Base-by-base conservation (phyloP, 2,329 filamentous ascomycete genomes). In the Plectosphaerella sp. region DNA sequence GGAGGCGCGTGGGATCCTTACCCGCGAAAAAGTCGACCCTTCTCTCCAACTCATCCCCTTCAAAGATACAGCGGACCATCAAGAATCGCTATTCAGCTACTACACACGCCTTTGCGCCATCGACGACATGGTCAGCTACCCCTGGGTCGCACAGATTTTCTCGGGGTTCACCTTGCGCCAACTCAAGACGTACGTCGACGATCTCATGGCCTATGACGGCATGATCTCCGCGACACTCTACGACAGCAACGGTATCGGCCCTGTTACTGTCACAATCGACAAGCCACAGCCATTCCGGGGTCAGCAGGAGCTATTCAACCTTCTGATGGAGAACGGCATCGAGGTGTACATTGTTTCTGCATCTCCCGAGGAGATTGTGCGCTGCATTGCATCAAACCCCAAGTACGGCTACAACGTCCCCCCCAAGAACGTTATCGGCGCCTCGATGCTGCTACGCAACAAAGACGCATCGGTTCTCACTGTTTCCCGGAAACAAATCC, bases 381-480 rank as follows among this genome's bases (percentile, higher is more conserved):
- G 72, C 48, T 73, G 74, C 70, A 69, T 75, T 1, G 72, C 67
- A 15, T 64, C 70, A 1, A 72, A 75, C 52, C 69, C 71, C 9
- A 65, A 65, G 53, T 75, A 75, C 47, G 72, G 72, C 45, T 75
- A 75, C 63, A 73, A 75, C 53, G 70, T 75, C 5, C 65, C 65
- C 28, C 61, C 72, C 3, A 61, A 75, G 52, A 74, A 74, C 47
- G 70, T 75, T 35, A 72, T 75, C 20, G 72, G 72, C 25, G 71
- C 75, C 11, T 69, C 67, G 2, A 62, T 70, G 0, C 60, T 73
- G 6, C 61, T 75, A 52, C 61, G 58, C 35, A 65, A 68, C 48
- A 55, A 57, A n/a, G 5, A n/a, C 18, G 33, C 46, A 9, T 48
- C 46, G 10, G 37, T 10, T 9, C 46, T 35, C 14, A 72, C 69